A percentile compares a stretch with the other conserved stretches of the same genome.
Conservation (phyloP, 108 stramenopile genomes). For the Nitzschia palea region DNA sequence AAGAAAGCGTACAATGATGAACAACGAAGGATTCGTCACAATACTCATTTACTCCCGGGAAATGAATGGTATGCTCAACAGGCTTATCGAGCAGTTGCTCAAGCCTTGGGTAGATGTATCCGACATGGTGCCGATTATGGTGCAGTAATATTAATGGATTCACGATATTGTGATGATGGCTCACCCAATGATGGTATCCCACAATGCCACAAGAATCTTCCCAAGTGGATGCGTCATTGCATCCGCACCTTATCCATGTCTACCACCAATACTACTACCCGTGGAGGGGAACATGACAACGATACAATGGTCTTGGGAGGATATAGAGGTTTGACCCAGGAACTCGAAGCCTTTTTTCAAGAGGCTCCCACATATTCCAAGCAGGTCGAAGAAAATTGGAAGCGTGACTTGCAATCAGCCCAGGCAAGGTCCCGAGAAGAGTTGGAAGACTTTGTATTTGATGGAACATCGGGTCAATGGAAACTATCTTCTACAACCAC, state of each 20-base stretch:
- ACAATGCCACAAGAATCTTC: conserved; percentile 54
- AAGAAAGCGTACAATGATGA: conserved; percentile 85
- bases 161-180: conserved; percentile 77
- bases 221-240: conserved; percentile 74
- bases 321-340: conserved; percentile 44
- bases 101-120: conserved; percentile 88
- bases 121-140: conserved; percentile 90
- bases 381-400: conserved; percentile 36
- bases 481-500: neutral
- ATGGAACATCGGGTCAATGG: conserved; percentile 2
- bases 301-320: conserved; percentile 36
- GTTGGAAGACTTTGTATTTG: neutral
- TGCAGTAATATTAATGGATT: conserved; percentile 81
- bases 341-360: conserved; percentile 51
- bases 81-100: conserved; percentile 89
- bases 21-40: conserved; percentile 48
- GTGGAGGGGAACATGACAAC: conserved; percentile 12
- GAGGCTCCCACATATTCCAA: conserved; percentile 42
- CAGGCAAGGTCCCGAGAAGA: neutral
- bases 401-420: conserved; percentile 15
- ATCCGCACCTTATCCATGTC: conserved; percentile 62
- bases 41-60: conserved; percentile 69
- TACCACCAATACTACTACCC: conserved; percentile 5
- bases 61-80: conserved; percentile 89
- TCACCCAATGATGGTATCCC: conserved; percentile 49